Percentiles rank a stretch among this genome's conserved stretches.
Conservation (phyloP, 345 rosid genomes). For the Theobroma cacao region DNA sequence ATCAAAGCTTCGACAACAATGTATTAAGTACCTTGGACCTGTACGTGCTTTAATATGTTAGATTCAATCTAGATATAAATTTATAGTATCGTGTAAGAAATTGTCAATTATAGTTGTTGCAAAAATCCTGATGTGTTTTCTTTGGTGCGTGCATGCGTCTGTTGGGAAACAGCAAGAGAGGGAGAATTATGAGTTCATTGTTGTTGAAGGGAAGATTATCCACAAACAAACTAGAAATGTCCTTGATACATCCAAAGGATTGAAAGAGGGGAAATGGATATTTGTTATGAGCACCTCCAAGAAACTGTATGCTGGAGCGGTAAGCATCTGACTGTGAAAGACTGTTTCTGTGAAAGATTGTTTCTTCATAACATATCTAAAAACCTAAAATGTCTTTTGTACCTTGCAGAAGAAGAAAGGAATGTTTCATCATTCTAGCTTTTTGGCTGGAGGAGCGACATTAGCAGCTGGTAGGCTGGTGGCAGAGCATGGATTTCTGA, state of each 20-base stretch:
- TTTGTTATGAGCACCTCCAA: constrained; percentile 84
- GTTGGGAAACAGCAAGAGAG: constrained; percentile 75
- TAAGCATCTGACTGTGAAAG: constrained; percentile 28
- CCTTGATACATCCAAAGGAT: constrained; percentile 53
- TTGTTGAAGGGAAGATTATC: constrained; percentile 58
- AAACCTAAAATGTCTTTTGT: background rate
- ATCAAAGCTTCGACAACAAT: constrained; percentile 66
- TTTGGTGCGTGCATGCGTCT: background rate
- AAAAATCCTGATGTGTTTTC: background rate
- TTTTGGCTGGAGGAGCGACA: constrained; percentile 93
- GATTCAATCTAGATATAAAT: background rate
- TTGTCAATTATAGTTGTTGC: background rate
- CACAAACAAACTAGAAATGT: constrained; percentile 53
- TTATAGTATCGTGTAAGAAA: background rate
- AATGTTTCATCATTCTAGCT: constrained; percentile 88
- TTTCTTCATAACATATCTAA: background rate
- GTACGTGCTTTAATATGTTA: constrained; percentile 39
- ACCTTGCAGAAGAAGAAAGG: constrained; percentile 87
- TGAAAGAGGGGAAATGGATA: constrained; percentile 60
- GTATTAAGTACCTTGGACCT: constrained; percentile 90
- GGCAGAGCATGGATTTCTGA: constrained; percentile 65
- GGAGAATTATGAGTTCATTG: constrained; percentile 63
- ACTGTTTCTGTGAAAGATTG: background rate
- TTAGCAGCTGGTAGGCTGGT: constrained; percentile 84
- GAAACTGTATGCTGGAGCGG: constrained; percentile 72